These are phyloP conservation scores for Glaciozyma antarctica DNA, from an alignment of 768 basidiomycete species.

Conservation along the genomic window DNA sequence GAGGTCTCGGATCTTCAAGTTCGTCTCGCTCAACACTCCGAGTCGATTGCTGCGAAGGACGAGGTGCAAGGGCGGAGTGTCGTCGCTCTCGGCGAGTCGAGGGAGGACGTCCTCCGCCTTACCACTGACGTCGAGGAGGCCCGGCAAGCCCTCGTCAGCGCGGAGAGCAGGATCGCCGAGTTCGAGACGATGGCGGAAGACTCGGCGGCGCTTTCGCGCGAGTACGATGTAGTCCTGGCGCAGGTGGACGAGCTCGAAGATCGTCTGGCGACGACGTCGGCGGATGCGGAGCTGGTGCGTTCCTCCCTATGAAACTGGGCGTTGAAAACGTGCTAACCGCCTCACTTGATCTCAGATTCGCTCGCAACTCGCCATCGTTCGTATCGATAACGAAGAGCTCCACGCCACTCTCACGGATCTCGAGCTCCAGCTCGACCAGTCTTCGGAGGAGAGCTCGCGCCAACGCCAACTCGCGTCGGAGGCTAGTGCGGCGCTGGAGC, in stretches of 20 bases:
- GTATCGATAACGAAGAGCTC: no score
- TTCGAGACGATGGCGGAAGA: not conserved
- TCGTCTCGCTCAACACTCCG: not conserved
- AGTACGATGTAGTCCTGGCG: not conserved
- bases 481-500: no score
- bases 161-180: not conserved
- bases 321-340: no score
- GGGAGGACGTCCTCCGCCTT: constrained; percentile 3
- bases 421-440: not conserved
- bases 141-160: constrained; percentile 3
- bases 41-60: not conserved
- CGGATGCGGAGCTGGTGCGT: no score
- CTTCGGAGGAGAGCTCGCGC: not conserved
- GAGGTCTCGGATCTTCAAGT: not conserved
- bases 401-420: not conserved
- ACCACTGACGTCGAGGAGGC: constrained; percentile 3
- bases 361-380: no score
- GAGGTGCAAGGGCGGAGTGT: constrained; percentile 12
- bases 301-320: no score
- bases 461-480: no score
- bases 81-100: constrained; percentile 6
- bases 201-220: not conserved
- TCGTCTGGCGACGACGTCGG: no score
- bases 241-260: constrained; percentile 9
- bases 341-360: no score